A percentile compares a stretch with the other conserved stretches of the same genome.
Evolutionary conservation across 2,329 filamentous ascomycete genomes (phyloP).

Genomic region (Diaporthe capsici): DNA sequence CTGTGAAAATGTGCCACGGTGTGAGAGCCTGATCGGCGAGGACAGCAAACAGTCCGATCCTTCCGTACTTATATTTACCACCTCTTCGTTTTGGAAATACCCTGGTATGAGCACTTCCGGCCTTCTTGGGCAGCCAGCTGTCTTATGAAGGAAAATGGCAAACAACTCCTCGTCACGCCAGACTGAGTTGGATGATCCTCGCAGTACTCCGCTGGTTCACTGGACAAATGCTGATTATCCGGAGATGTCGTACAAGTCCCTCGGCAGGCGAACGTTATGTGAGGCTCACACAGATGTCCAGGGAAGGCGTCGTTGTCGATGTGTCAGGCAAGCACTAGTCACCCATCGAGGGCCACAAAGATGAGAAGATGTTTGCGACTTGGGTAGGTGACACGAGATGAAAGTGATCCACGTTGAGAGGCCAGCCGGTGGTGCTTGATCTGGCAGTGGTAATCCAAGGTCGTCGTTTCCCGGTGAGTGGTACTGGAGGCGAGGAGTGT

Average conservation of each 20-base stretch:
- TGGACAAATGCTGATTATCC: conserved; percentile 34
- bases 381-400: background rate
- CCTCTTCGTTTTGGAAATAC: conserved; percentile 7
- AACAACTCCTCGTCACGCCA: conserved; percentile 31
- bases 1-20: background rate
- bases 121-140: conserved; percentile 41
- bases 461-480: conserved; percentile 9
- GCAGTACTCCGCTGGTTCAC: conserved; percentile 4
- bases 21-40: background rate
- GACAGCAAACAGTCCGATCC: conserved; percentile 12
- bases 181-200: background rate
- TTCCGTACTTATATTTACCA: background rate
- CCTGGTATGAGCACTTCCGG: background rate
- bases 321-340: conserved; percentile 34
- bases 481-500: background rate
- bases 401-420: background rate
- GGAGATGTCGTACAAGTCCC: conserved; percentile 35
- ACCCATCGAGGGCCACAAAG: conserved; percentile 36
- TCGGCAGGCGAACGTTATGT: conserved; percentile 22
- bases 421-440: background rate
- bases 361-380: conserved; percentile 27
- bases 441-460: background rate
- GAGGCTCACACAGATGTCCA: conserved; percentile 7
- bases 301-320: background rate
- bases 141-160: conserved; percentile 40